phyloP scores from a whole-genome alignment of 192 early-diverging fungal genomes.

The Funneliformis mosseae region DNA sequence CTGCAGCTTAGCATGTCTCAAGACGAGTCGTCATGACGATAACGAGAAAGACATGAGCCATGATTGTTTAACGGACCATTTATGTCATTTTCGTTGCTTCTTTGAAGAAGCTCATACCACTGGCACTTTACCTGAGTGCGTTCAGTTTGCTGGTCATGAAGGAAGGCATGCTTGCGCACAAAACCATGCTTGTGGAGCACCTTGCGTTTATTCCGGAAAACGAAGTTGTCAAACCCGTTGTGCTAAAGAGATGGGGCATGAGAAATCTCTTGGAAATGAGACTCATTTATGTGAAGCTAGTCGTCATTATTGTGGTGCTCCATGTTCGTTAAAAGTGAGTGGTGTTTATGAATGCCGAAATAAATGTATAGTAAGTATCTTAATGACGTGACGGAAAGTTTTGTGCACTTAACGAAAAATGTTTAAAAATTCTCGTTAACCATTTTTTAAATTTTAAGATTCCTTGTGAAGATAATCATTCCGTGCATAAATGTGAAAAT shows the following conservation, averaged over 20 bases:
- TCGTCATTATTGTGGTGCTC: slow-evolving; percentile 39
- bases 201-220: slow-evolving; percentile 7
- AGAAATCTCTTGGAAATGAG: slow-evolving; percentile 6
- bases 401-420: too few relatives aligned
- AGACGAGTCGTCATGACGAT: slow-evolving; percentile 29
- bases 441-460: slow-evolving; percentile 11
- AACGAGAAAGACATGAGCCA: slow-evolving; percentile 15
- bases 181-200: slow-evolving; percentile 24
- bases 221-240: slow-evolving; percentile 17
- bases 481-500: slow-evolving; percentile 36
- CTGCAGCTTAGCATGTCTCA: slow-evolving; percentile 24
- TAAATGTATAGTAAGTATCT: slow-evolving; percentile 23
- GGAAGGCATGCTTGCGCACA: slow-evolving; percentile 17
- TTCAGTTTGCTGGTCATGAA: slow-evolving; percentile 16
- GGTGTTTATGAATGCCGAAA: slow-evolving; percentile 21
- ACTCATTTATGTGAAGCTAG: slow-evolving; percentile 37
- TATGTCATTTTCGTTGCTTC: slow-evolving; percentile 23
- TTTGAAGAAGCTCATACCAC: slow-evolving; percentile 27
- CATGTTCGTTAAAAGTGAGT: slow-evolving; percentile 37
- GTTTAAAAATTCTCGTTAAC: too few relatives aligned
- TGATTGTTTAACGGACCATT: slow-evolving; percentile 35
- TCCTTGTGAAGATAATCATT: slow-evolving; percentile 30
- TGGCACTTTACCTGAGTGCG: neutral
- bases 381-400: too few relatives aligned
- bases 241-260: slow-evolving; percentile 27